Percentiles rank a stretch among this genome's conserved stretches.
These are phyloP conservation scores for Butyriboletus loyo DNA, from an alignment of 768 basidiomycete genomes.

Conservation along the genomic window DNA sequence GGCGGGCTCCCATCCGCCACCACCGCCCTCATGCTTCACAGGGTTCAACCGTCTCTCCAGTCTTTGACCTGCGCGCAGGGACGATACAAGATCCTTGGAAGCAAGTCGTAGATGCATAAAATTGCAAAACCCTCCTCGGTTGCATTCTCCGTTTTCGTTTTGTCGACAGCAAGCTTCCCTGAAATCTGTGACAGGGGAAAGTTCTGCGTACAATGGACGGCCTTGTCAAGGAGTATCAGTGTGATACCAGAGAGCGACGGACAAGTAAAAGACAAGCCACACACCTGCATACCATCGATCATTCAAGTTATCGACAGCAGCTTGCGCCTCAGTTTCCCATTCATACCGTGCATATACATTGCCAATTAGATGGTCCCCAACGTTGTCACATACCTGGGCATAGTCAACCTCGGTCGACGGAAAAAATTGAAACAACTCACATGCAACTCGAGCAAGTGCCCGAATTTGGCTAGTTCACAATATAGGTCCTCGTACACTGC, in stretches of 20 bases:
- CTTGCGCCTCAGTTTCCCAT: slow-evolving; percentile 96
- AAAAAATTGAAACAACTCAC: slow-evolving; percentile 42
- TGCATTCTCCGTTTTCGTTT: slow-evolving; percentile 98
- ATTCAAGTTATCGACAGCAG: slow-evolving; percentile 89
- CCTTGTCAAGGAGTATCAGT: slow-evolving; percentile 44
- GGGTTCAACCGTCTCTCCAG: slow-evolving; percentile 79
- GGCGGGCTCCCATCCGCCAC: slow-evolving; percentile 81
- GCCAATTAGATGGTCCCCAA: slow-evolving; percentile 97
- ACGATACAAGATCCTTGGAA: slow-evolving; percentile 76
- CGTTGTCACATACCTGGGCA: slow-evolving; percentile 89
- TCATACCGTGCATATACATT: slow-evolving; percentile 98
- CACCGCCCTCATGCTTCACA: slow-evolving; percentile 56
- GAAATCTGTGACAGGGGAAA: slow-evolving; percentile 98
- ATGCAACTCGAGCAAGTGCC: slow-evolving; percentile 93
- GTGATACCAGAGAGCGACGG: slow-evolving; percentile 1
- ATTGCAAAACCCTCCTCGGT: slow-evolving; percentile 97
- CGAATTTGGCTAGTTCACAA: slow-evolving; percentile 92
- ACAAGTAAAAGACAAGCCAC: neutral
- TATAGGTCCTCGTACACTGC: slow-evolving; percentile 95
- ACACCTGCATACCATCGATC: slow-evolving; percentile 98
- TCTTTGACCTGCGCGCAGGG: slow-evolving; percentile 78
- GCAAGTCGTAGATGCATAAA: slow-evolving; percentile 96
- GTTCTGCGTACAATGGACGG: slow-evolving; percentile 92
- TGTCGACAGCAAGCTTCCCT: slow-evolving; percentile 98
- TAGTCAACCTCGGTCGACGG: neutral